phyloP scores from a whole-genome alignment of 2,329 filamentous ascomycete genomes.

The Zymoseptoria pseudotritici region DNA sequence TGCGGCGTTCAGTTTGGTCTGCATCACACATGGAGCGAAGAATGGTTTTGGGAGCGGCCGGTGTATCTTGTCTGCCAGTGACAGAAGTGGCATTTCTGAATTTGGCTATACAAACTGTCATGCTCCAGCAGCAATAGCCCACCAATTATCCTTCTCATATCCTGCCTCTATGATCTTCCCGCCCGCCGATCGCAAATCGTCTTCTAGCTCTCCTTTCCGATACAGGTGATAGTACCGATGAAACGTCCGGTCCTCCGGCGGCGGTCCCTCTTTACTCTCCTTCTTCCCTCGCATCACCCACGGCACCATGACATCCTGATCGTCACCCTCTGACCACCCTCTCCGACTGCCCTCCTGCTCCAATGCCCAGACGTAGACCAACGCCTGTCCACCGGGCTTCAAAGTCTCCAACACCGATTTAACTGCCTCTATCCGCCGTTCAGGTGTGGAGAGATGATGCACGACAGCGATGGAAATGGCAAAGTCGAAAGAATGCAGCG shows the following conservation, averaged over 20 bases:
- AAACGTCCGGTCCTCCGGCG: conserved; percentile 49
- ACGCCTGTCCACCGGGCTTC: conserved; percentile 45
- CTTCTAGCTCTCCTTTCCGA: conserved; percentile 74
- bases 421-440: conserved; percentile 66
- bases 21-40: not conserved
- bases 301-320: conserved; percentile 90
- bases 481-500: conserved; percentile 62
- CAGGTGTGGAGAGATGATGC: conserved; percentile 79
- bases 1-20: not conserved
- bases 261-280: conserved; percentile 12
- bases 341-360: conserved; percentile 82
- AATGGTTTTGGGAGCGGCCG: not conserved
- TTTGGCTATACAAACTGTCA: not conserved
- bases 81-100: not conserved
- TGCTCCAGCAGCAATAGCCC: conserved; percentile 56
- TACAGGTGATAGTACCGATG: conserved; percentile 95
- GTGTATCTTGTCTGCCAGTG: not conserved
- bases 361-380: conserved; percentile 92
- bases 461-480: conserved; percentile 90
- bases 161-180: conserved; percentile 70
- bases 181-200: conserved; percentile 65
- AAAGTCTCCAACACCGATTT: conserved; percentile 62
- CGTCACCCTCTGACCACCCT: conserved; percentile 76
- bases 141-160: conserved; percentile 98
- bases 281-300: conserved; percentile 64